These are phyloP conservation scores for Pseudopyricularia cyperi DNA, from an alignment of 2,329 filamentous ascomycete genomes.

Conservation along the genomic window DNA sequence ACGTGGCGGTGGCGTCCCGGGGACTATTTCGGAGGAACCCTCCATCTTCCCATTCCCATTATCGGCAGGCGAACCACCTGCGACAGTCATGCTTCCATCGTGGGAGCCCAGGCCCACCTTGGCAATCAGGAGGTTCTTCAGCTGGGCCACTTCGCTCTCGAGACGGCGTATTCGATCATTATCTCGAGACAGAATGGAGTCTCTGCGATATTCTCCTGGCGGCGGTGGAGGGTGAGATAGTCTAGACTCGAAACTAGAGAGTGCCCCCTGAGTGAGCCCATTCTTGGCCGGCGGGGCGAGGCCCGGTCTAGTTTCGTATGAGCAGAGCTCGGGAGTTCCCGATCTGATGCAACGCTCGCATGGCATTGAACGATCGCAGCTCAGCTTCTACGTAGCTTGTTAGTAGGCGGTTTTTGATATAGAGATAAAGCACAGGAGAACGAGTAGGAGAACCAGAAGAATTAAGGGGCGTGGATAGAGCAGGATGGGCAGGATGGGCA, in stretches of 20 bases:
- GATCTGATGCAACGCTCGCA: conserved; percentile 51
- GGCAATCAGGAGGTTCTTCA: conserved; percentile 32
- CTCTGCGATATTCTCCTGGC: conserved; percentile 21
- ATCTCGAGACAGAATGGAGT: conserved; percentile 26
- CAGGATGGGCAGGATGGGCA: not conserved
- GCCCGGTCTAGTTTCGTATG: conserved; percentile 38
- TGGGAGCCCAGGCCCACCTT: conserved; percentile 7
- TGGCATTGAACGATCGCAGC: conserved; percentile 47
- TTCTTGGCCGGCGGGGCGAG: conserved; percentile 27
- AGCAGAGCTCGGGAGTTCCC: conserved; percentile 45
- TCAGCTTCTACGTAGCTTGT: conserved; percentile 28
- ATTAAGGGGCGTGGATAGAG: not conserved
- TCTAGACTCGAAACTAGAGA: conserved; percentile 29
- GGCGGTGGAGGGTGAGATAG: conserved; percentile 23
- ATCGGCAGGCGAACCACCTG: conserved; percentile 11
- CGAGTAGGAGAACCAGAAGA: not conserved
- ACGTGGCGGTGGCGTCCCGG: conserved; percentile 13
- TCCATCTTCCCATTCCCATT: conserved; percentile 9
- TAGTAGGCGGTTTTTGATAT: not conserved
- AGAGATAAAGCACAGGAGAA: not conserved
- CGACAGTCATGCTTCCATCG: conserved; percentile 12
- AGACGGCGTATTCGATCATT: conserved; percentile 45
- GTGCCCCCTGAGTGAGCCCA: conserved; percentile 27
- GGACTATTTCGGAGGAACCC: conserved; percentile 9
- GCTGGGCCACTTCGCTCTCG: conserved; percentile 44